Evolutionary conservation across 768 basidiomycete species (phyloP).

Genomic region (Mycena indigotica): DNA sequence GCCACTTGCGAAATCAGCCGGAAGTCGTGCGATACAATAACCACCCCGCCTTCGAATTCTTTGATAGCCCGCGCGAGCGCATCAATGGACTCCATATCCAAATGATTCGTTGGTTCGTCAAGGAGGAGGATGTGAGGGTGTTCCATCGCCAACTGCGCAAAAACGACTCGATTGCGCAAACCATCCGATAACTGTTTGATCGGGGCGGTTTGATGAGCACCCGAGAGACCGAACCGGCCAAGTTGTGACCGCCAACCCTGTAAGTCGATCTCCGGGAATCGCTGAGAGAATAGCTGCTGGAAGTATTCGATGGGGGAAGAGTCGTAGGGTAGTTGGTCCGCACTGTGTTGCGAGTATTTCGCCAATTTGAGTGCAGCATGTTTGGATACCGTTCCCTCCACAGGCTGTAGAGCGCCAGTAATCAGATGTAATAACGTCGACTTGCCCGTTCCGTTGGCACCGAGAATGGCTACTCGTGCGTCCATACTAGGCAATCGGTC

Average conservation of each 20-base stretch:
- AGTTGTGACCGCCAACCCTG: slow-evolving; percentile 94
- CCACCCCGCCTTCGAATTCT: slow-evolving; percentile 96
- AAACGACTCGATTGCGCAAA: slow-evolving; percentile 95
- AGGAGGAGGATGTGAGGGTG: slow-evolving; percentile 93
- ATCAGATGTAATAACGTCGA: slow-evolving; percentile 91
- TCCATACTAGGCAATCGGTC: slow-evolving; percentile 70
- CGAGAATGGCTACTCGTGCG: slow-evolving; percentile 92
- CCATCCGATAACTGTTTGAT: slow-evolving; percentile 96
- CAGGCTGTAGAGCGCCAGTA: slow-evolving; percentile 77
- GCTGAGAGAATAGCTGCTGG: slow-evolving; percentile 72
- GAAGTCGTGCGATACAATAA: slow-evolving; percentile 99
- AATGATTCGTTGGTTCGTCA: slow-evolving; percentile 95
- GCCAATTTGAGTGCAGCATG: slow-evolving; percentile 91
- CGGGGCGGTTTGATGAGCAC: slow-evolving; percentile 89
- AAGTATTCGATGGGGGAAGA: slow-evolving; percentile 92
- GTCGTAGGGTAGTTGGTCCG: slow-evolving; percentile 97
- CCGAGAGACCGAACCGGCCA: slow-evolving; percentile 93
- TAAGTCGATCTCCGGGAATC: slow-evolving; percentile 92
- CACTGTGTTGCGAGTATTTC: slow-evolving; percentile 98
- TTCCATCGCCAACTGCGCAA: slow-evolving; percentile 96
- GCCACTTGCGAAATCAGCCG: slow-evolving; percentile 97
- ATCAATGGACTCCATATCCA: slow-evolving; percentile 98
- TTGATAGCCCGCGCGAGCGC: slow-evolving; percentile 95
- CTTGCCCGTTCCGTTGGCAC: slow-evolving; percentile 94
- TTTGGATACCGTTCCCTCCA: slow-evolving; percentile 84